Conservation (phyloP, 352 stramenopile species). For the Globisporangium okanoganense region DNA sequence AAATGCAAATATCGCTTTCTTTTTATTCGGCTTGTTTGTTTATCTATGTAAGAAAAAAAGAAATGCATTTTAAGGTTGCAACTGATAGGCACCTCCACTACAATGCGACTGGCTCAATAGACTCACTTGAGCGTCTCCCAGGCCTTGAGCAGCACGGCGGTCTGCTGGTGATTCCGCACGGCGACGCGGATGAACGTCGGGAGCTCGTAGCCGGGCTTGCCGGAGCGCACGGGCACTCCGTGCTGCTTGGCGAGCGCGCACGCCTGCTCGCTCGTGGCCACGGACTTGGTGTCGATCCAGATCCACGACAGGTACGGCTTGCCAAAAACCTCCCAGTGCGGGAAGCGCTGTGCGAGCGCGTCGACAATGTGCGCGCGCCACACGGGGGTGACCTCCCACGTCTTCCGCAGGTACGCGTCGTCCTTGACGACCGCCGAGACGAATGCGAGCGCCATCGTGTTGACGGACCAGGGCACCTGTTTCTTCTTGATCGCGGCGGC, state of each 20-base stretch:
- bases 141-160: constrained; percentile 66
- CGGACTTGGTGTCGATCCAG: constrained; percentile 85
- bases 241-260: constrained; percentile 76
- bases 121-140: constrained; percentile 59
- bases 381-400: constrained; percentile 78
- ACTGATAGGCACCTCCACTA: no score
- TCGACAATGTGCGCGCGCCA: constrained; percentile 68
- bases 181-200: constrained; percentile 83
- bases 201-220: constrained; percentile 86
- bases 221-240: constrained; percentile 83
- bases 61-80: not conserved
- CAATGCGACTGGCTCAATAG: no score
- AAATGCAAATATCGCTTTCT: not conserved
- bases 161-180: constrained; percentile 70
- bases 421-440: constrained; percentile 82
- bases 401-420: constrained; percentile 71
- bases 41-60: not conserved
- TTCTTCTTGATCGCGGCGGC: constrained; percentile 86
- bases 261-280: constrained; percentile 41
- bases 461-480: constrained; percentile 90
- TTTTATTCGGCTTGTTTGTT: constrained; percentile 1
- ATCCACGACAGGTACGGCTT: constrained; percentile 84
- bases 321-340: constrained; percentile 62
- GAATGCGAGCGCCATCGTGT: constrained; percentile 87
- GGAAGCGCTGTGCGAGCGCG: constrained; percentile 55